phyloP scores from a whole-genome alignment of 2,329 filamentous ascomycete genomes.

The Fusarium heterosporum region DNA sequence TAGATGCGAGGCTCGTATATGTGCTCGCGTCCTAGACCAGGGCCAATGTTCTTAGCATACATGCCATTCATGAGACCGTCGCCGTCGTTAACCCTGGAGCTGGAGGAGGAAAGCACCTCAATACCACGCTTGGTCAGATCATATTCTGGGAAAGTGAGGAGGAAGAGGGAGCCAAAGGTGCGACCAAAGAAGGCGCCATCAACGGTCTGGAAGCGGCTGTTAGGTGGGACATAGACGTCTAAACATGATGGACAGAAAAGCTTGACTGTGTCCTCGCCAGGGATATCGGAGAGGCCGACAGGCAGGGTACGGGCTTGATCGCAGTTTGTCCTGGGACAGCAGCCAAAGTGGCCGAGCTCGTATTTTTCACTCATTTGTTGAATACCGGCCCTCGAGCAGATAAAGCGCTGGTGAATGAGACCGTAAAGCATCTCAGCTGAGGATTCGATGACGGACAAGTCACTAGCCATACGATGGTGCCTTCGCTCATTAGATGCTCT shows the following conservation, averaged over 20 bases:
- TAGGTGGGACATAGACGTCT: constrained; percentile 96
- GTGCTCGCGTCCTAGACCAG: constrained; percentile 82
- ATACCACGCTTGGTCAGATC: constrained; percentile 81
- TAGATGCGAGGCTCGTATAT: constrained; percentile 98
- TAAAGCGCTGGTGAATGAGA: constrained; percentile 97
- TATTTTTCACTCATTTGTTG: constrained; percentile 99
- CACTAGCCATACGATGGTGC: constrained; percentile 87
- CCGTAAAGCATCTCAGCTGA: constrained; percentile 99
- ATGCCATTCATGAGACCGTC: constrained; percentile 83
- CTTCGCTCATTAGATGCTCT: constrained; percentile 72
- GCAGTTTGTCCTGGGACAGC: constrained; percentile 94
- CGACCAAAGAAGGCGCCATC: constrained; percentile 98
- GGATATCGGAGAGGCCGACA: constrained; percentile 93
- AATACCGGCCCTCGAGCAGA: constrained; percentile 94
- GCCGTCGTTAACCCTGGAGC: constrained; percentile 53
- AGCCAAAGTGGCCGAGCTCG: constrained; percentile 94
- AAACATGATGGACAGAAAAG: constrained; percentile 97
- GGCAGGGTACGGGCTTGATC: constrained; percentile 90
- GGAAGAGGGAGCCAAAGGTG: constrained; percentile 95
- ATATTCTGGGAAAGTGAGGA: constrained; percentile 98
- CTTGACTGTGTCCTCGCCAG: constrained; percentile 97
- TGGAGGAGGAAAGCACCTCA: constrained; percentile 62
- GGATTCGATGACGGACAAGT: constrained; percentile 94
- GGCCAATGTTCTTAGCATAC: constrained; percentile 85
- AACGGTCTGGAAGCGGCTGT: constrained; percentile 96